phyloP scores from a whole-genome alignment of 208 protist genomes.

The Trypanosomatidae sp. region DNA sequence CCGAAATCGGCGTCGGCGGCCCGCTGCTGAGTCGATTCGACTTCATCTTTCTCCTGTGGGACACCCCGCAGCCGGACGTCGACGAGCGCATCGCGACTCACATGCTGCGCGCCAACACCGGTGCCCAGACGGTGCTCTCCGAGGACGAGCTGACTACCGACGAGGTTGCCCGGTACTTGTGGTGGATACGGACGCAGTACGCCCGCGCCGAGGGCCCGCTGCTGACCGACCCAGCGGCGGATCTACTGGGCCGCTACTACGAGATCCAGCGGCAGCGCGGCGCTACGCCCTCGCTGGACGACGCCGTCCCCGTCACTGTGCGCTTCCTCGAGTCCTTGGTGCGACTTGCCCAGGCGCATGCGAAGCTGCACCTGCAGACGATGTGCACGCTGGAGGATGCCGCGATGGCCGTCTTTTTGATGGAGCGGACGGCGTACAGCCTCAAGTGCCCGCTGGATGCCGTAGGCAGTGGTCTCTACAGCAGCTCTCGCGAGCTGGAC shows the following conservation, averaged over 20 bases:
- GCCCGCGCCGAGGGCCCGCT: conserved; percentile 58
- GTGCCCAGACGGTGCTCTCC: conserved; percentile 21
- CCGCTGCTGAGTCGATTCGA: conserved; percentile 97
- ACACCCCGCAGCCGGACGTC: conserved; percentile 80
- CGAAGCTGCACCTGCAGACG: conserved; percentile 91
- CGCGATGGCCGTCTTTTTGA: conserved; percentile 85
- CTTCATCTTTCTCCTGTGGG: conserved; percentile 95
- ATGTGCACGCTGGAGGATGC: conserved; percentile 79
- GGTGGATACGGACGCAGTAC: conserved; percentile 81
- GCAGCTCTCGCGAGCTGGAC: conserved; percentile 70
- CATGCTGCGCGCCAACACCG: conserved; percentile 56
- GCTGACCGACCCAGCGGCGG: conserved; percentile 73
- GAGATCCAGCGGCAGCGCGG: conserved; percentile 75
- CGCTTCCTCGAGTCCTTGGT: conserved; percentile 96
- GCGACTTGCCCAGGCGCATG: conserved; percentile 94
- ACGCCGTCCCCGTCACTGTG: conserved; percentile 95
- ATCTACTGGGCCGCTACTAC: conserved; percentile 78
- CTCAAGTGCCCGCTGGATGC: conserved; percentile 77
- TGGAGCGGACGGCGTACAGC: conserved; percentile 86
- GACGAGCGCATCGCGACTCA: conserved; percentile 90
- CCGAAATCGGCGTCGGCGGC: conserved; percentile 93
- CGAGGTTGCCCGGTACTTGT: conserved; percentile 70
- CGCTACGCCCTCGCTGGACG: conserved; percentile 65
- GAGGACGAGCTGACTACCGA: conserved; percentile 44
- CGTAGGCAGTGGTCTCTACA: conserved; percentile 62